phyloP scores from a whole-genome alignment of 352 stramenopile genomes.

The Globisporangium radiosum region DNA sequence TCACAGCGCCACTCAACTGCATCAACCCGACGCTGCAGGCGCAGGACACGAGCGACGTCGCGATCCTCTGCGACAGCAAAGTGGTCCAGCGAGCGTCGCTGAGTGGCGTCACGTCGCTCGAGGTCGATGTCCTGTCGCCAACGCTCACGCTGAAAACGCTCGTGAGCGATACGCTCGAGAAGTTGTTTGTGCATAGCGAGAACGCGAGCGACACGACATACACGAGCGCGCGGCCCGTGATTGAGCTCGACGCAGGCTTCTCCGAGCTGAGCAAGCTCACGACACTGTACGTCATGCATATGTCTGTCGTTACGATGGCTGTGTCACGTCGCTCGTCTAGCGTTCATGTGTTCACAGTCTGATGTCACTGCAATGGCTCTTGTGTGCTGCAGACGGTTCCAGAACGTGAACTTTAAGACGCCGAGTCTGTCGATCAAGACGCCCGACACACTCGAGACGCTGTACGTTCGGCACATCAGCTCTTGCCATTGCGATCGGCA shows the following conservation, averaged over 20 bases:
- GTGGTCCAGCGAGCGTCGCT: conserved; percentile 5
- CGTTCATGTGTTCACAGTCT: neutral
- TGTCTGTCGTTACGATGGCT: neutral
- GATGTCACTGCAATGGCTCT: neutral
- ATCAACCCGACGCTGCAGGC: conserved; percentile 9
- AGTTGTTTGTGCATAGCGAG: conserved; percentile 12
- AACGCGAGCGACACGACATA: conserved; percentile 4
- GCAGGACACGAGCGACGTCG: conserved; percentile 9
- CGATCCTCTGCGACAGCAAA: conserved; percentile 4
- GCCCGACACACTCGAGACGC: conserved; percentile 12
- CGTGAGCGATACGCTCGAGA: conserved; percentile 13
- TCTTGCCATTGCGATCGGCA: too few species aligned
- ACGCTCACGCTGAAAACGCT: conserved; percentile 11
- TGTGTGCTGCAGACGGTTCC: conserved; percentile 13
- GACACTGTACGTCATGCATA: conserved; percentile 7
- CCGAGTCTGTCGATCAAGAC: conserved; percentile 10
- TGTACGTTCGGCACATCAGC: conserved; percentile 15
- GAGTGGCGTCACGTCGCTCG: conserved; percentile 7
- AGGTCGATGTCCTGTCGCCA: conserved; percentile 8
- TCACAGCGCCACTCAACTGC: conserved; percentile 12
- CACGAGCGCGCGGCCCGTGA: neutral
- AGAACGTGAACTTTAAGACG: conserved; percentile 19
- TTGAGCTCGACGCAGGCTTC: conserved; percentile 16
- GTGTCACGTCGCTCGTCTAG: too few species aligned
- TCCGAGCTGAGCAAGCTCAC: conserved; percentile 11